Evolutionary conservation across 2,329 filamentous ascomycete genomes (phyloP), one percentile per base, ranked within the genome.

Genomic region (Didymella segeticola): DNA sequence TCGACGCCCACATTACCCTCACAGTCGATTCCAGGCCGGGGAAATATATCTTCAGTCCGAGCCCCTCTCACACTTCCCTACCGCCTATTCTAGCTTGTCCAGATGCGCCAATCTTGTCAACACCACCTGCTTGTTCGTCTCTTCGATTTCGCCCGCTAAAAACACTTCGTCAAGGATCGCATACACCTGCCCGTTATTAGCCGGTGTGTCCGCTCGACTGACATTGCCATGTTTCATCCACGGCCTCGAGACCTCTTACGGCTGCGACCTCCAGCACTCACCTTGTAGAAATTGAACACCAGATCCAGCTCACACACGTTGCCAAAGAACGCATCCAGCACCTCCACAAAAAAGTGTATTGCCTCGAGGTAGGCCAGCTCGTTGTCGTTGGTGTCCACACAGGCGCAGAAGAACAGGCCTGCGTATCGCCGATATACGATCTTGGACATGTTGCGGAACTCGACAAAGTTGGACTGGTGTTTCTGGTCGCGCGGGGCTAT

Each of bases 381-480:
- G 78, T 98, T 99, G 78, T 99, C 95, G 77, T 97, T 98, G 45
- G 93, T 96, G 78, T 99, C 95, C 73, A 99, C 95, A 78, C 95
- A 98, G 47, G 93, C 96, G 82, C 95, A 99, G 82, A 99, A 99
- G 85, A 99, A 99, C 54, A 99, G 86, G 0, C 95, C 95, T 0
- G 95, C 95, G 78, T 99, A 99, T 59, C 95, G 90, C 37, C 96
- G 89, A 81, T 99, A 99, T 47, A 99, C 91, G 68, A 99, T 90
- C 81, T 97, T 98, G 74, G 93, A 77, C 65, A 76, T 92, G 78
- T 92, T 90, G 63, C 91, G 89, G 80, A 88, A 88, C 68, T 99
- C 95, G 83, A 99, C 95, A 72, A 99, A 99, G 81, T 99, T 99
- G 79, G 92, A 96, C 77, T 99, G 95, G 82, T 99, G 96, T 75